Base-by-base conservation (phyloP, 768 basidiomycete species). In the Termitomyces sp. region DNA sequence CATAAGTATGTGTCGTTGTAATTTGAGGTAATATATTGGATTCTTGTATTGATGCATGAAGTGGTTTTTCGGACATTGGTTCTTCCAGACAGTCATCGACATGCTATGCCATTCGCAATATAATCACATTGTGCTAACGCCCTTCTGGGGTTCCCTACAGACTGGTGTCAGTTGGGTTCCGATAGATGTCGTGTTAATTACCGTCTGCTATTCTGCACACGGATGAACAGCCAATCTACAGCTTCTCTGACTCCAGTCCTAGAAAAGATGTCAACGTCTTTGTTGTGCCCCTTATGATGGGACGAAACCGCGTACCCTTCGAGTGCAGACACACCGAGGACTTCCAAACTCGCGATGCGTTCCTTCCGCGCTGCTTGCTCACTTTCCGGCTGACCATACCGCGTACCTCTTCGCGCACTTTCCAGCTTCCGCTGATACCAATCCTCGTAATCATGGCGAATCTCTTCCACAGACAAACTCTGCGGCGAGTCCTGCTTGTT, bases 161-260 rank as follows among this genome's bases (percentile, higher is more conserved):
- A 29, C 34, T 3, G 47, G 29, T 14, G 38, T 46, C 25, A 64
- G 45, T 32, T 17, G 6, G 3, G 5, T 12, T 3, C 20, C n/a
- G 20, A 0, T 5, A 20, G 48, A 25, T 4, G 1, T 37, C 6
- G 38, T 25, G n/a, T 17, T 17, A 6, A 42, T 56, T 61, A 87
- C 89, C 86, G 84, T 64, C 90, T 78, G 65, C 92, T 93, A 66
- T 94, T 95, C 74, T 96, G 94, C 5, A 97, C 95, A 0, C 95
- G 83, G 58, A 96, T 86, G 70, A 96, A 96, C 32, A 98, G 70
- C 96, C 96, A 98, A 69, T 97, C 91, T 3, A 97, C 91, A 0
- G 92, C 94, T 54, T 91, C 90, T 59, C 89, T 83, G 15, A 96
- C 88, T 1, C 96, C 95, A 36, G 92, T 92, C 47, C 95, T 97